Percentiles rank a stretch among this genome's conserved stretches.
These are phyloP conservation scores for Calvatia gigantea DNA, from an alignment of 768 basidiomycete species.

Conservation along the genomic window DNA sequence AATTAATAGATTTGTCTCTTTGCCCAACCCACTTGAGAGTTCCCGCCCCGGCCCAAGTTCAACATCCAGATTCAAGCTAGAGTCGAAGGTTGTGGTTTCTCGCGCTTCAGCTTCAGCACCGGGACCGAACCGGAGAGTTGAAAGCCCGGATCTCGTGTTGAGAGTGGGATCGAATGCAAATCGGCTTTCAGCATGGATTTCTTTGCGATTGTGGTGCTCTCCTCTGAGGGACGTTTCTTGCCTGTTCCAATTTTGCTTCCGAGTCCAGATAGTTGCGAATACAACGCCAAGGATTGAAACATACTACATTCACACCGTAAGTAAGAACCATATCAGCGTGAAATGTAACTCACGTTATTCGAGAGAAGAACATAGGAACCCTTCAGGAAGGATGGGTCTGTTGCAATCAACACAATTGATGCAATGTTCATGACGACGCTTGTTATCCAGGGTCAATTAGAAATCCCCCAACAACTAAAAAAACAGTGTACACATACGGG, in stretches of 20 bases:
- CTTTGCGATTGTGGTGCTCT: neutral
- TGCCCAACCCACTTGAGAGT: neutral
- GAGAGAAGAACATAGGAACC: constrained; percentile 17
- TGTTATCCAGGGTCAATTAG: neutral
- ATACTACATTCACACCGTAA: constrained; percentile 11
- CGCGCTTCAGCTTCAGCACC: neutral
- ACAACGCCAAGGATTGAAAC: constrained; percentile 33
- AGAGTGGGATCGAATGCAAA: neutral
- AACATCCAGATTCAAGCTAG: neutral
- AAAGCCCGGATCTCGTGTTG: neutral
- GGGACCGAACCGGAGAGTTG: neutral
- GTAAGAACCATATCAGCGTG: neutral
- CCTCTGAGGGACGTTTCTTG: neutral
- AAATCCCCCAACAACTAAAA: neutral
- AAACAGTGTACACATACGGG: constrained; percentile 19
- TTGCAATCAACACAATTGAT: constrained; percentile 26
- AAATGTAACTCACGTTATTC: constrained; percentile 19
- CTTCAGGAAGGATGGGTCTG: constrained; percentile 19
- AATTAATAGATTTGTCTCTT: neutral
- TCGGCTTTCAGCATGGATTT: neutral
- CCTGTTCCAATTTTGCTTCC: constrained; percentile 18
- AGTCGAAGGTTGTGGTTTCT: neutral
- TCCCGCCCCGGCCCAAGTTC: neutral
- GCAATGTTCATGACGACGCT: constrained; percentile 28
- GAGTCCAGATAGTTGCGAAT: constrained; percentile 32